Percentiles rank a stretch among this genome's conserved stretches.
These are phyloP conservation scores for Metschnikowia noctiluminum DNA, from an alignment of 805 yeast species.

Conservation along the genomic window DNA sequence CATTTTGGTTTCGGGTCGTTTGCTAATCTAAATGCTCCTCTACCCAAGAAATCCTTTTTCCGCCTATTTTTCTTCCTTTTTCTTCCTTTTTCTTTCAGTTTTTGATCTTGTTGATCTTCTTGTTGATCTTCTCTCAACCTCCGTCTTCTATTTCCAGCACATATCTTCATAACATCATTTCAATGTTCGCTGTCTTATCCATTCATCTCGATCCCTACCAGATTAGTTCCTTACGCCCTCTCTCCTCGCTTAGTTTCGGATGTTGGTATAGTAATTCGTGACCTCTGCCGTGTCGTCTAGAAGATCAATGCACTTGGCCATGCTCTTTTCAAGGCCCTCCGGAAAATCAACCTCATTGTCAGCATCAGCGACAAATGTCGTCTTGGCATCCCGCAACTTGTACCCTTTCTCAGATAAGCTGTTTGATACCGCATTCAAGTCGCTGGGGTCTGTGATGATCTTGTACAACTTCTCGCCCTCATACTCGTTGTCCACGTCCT, in stretches of 20 bases:
- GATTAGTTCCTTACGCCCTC: not conserved
- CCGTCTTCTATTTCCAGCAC: no score
- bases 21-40: no score
- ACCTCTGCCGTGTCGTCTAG: constrained; percentile 85
- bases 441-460: constrained; percentile 61
- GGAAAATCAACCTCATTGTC: constrained; percentile 57
- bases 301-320: constrained; percentile 54
- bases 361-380: constrained; percentile 60
- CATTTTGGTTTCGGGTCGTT: no score
- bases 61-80: not conserved
- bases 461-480: constrained; percentile 33
- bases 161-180: not conserved
- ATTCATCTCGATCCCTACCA: not conserved
- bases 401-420: constrained; percentile 50
- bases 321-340: constrained; percentile 48
- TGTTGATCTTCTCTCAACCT: no score
- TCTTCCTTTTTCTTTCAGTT: not conserved
- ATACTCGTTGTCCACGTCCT: constrained; percentile 41
- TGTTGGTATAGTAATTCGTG: constrained; percentile 72
- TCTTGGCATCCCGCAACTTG: constrained; percentile 66
- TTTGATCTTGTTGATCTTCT: no score
- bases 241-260: constrained; percentile 23
- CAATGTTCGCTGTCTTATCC: not conserved
- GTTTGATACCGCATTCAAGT: constrained; percentile 59
- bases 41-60: no score